Evolutionary conservation across 768 basidiomycete genomes (phyloP), one percentile per base, ranked within the genome.

Genomic region (Mycena olivaceomarginata): DNA sequence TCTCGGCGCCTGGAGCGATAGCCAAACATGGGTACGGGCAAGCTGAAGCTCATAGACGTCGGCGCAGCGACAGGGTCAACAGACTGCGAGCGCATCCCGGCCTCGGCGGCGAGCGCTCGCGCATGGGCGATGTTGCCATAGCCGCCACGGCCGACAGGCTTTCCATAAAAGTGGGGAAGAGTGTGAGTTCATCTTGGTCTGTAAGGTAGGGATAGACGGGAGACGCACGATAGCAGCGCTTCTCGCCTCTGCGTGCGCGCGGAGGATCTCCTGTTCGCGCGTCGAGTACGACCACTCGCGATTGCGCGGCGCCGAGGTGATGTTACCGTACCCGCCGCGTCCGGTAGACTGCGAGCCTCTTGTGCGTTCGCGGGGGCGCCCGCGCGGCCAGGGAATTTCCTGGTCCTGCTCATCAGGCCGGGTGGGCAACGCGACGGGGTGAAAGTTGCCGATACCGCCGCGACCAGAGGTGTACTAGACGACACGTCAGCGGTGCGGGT

Each of bases 301-400:
- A 81, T 69, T 62, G 81, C 83, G 56, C 82, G 82, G 79, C 83
- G 84, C 22, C 7, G 72, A 66, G 8, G 72, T 45, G 22, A 74
- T 77, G 67, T 77, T 77, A 4, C 76, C 76, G 64, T 73, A 73
- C 25, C 76, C 76, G 22, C 76, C 76, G 31, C 76, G 72, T 40
- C 76, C 76, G 46, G 60, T 74, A 10, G 76, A 74, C 11, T 74
- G 59, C 20, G 71, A 68, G 59, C 72, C 76, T 22, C 70, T 45
- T n/a, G 41, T 64, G 56, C 56, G 75, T 25, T 76, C 70, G 46
- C 71, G 71, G 18, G 71, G 37, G 63, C 75, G 75, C 18, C 75
- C 75, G 20, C 75, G 75, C 15, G 75, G 70, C 75, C 75, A 76
- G 43, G 75, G 75, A 20, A 76, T 60, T 3, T 66, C 69, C 46